These are phyloP conservation scores for Exobasidium rhododendri DNA, from an alignment of 1,284 basidiomycete species.

Conservation along the genomic window DNA sequence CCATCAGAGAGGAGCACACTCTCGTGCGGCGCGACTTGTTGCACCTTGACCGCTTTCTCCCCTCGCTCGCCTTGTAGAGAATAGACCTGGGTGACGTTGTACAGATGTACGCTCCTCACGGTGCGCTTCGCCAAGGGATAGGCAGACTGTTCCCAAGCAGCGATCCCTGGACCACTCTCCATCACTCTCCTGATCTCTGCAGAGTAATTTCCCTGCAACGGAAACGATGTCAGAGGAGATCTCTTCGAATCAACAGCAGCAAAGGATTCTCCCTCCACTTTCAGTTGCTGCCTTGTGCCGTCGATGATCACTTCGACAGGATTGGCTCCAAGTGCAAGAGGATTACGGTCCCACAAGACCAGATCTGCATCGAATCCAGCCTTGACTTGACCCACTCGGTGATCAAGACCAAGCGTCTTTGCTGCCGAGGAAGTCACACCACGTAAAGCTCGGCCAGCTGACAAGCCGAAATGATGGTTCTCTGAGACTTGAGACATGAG, in stretches of 20 bases:
- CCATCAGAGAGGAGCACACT: slow-evolving; percentile 29
- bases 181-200: slow-evolving; percentile 32
- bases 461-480: slow-evolving; percentile 68
- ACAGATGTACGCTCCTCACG: slow-evolving; percentile 25
- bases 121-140: slow-evolving; percentile 27
- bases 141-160: slow-evolving; percentile 25
- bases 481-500: slow-evolving; percentile 82
- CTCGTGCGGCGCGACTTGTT: not conserved
- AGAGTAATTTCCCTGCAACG: slow-evolving; percentile 24
- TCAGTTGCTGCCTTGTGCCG: slow-evolving; percentile 57
- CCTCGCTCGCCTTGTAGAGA: not conserved
- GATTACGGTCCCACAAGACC: slow-evolving; percentile 86
- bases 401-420: slow-evolving; percentile 70
- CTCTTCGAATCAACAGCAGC: not conserved
- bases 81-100: slow-evolving; percentile 30
- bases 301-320: slow-evolving; percentile 65
- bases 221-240: not conserved
- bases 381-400: slow-evolving; percentile 73
- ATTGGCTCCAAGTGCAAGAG: slow-evolving; percentile 63
- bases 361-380: slow-evolving; percentile 67
- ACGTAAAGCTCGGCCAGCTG: slow-evolving; percentile 61
- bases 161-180: slow-evolving; percentile 24
- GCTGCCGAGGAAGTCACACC: slow-evolving; percentile 78
- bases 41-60: slow-evolving; percentile 5
- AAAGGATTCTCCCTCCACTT: slow-evolving; percentile 16